Base-by-base conservation (phyloP, 2,329 filamentous ascomycete genomes). In the Knufia fluminis region DNA sequence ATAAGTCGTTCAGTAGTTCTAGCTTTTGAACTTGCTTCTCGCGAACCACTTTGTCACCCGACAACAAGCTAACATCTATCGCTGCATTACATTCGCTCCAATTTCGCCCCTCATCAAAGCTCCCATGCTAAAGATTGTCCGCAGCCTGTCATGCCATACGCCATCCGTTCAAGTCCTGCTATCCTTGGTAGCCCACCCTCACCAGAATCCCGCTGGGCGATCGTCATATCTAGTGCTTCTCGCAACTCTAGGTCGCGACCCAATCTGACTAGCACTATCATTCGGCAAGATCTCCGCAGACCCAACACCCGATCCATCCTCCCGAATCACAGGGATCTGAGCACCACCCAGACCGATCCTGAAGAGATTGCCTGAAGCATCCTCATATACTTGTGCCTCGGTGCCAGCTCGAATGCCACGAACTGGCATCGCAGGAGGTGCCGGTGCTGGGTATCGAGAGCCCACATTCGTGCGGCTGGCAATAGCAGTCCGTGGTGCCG, bases 231-330 rank as follows among this genome's bases (percentile, higher is more conserved):
- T 23, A 6, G 41, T 9, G 10, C 20, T 28, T 24, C 6, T 17
- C 26, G 26, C 26, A 6, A 28, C 26, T 46, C 26, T 46, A 3
- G 19, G 24, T 17, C 39, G 10, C 7, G 45, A 39, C 32, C 53
- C 55, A 22, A 38, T 47, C 33, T 59, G 55, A 44, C 55, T 60
- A 3, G 57, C 57, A 48, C 58, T 60, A 20, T 60, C 57, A 35
- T 57, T 56, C n/a, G 57, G 58, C 17, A 44, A 6, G 9, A 31
- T n/a, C 16, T 44, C 19, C 24, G 32, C 42, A 16, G 43, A 26
- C 6, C 46, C 44, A 16, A 14, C 20, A 16, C 35, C 32, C 10
- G 24, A 19, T 14, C n/a, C 19, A 40, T 38, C 16, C 19, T 36
- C 36, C 4, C 19, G 20, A 7, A 45, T 39, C 9, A 59, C 47